These are phyloP conservation scores for Arctium lappa DNA, from an alignment of 129 eudicot genomes.

Conservation along the genomic window DNA sequence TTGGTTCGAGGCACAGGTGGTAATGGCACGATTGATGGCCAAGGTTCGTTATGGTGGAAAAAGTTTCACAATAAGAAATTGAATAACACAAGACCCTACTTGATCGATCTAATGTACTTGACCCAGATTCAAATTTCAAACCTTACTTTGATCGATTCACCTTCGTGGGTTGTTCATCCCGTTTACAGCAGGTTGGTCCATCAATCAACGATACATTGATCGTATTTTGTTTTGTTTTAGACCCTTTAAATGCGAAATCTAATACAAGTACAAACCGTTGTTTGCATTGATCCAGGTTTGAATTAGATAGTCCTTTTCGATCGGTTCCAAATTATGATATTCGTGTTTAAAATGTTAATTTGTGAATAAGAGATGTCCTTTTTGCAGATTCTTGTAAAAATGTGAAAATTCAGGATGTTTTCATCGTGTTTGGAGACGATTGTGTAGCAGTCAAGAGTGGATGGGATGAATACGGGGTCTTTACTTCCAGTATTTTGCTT, in stretches of 20 bases:
- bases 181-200: conserved; percentile 49
- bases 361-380: too few relatives aligned
- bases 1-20: conserved; percentile 26
- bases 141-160: conserved; percentile 54
- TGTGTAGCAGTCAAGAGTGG: too few relatives aligned
- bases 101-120: conserved; percentile 54
- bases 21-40: conserved; percentile 65
- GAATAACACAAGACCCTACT: conserved; percentile 46
- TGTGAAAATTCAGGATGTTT: too few relatives aligned
- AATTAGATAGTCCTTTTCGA: too few relatives aligned
- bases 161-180: conserved; percentile 68
- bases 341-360: too few relatives aligned
- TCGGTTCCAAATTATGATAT: too few relatives aligned
- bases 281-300: conserved; percentile 29
- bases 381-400: too few relatives aligned
- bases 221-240: not conserved
- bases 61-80: conserved; percentile 38
- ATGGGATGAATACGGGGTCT: too few relatives aligned
- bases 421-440: too few relatives aligned
- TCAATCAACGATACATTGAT: not conserved
- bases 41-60: conserved; percentile 56
- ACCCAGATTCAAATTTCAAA: conserved; percentile 51
- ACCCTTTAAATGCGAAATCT: not conserved
- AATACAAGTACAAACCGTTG: not conserved
- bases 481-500: too few relatives aligned